Base-by-base conservation (phyloP, 768 basidiomycete species). In the Sarcomyxa edulis region DNA sequence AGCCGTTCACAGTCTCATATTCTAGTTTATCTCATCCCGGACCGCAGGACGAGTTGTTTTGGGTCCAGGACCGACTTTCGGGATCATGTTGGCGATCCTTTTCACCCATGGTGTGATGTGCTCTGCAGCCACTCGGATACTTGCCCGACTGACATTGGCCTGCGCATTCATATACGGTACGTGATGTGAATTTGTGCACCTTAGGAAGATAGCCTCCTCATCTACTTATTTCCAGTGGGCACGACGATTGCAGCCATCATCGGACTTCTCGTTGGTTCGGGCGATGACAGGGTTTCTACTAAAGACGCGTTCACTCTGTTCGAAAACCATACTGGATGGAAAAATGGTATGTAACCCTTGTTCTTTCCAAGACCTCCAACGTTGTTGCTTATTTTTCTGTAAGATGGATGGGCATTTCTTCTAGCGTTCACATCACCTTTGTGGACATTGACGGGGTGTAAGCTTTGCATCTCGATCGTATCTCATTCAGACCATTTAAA, bases 401-500 rank as follows among this genome's bases (percentile, higher is more conserved):
- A 47, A 84, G 82, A 69, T 56, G 78, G 76, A 12, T 84, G 82
- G 82, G 80, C 81, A 2, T 84, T 84, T 53, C 62, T 84, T 44
- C 53, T 84, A 26, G 69, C 83, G 0, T 84, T 85, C 51, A 82
- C 81, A 0, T 64, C 83, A 2, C 78, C 81, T 1, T 84, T 84
- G 83, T 85, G 82, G 82, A 83, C 80, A 3, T 56, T 85, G 40
- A 84, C 83, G 1, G 83, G 82, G 43, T 85, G 82, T 83, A 39
- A 46, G 78, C 6, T 32, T 35, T 8, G n/a, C n/a, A n/a, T n/a
- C n/a, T n/a, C n/a, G n/a, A n/a, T n/a, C n/a, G n/a, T n/a, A n/a
- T n/a, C n/a, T n/a, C n/a, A n/a, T n/a, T n/a, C n/a, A n/a, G n/a
- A n/a, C n/a, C n/a, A n/a, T n/a, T n/a, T n/a, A n/a, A n/a, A n/a